These are phyloP conservation scores for Hymenoscyphus infarciens DNA, from an alignment of 2,329 filamentous ascomycete genomes.

Conservation along the genomic window DNA sequence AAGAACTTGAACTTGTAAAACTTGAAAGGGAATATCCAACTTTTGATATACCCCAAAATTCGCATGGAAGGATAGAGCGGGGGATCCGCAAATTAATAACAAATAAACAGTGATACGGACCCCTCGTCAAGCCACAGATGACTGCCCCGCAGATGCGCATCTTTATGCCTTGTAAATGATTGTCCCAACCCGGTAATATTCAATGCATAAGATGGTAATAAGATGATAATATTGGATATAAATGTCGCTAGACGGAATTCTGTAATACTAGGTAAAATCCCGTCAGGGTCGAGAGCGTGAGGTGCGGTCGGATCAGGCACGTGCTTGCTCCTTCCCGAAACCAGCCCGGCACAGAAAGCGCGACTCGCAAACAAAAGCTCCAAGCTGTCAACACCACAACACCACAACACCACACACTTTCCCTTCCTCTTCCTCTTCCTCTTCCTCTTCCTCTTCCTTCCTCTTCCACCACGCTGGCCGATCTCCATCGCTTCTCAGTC, in stretches of 20 bases:
- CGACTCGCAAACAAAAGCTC: neutral
- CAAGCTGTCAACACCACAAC: slow-evolving; percentile 1
- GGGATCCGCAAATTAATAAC: neutral
- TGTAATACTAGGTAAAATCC: too few species aligned
- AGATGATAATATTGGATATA: neutral
- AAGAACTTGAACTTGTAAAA: neutral
- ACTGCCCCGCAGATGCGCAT: neutral
- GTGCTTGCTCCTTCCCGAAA: neutral
- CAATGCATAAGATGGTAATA: neutral
- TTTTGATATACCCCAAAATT: neutral
- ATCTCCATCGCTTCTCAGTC: neutral
- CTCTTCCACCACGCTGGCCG: neutral
- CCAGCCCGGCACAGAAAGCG: neutral
- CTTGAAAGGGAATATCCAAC: neutral
- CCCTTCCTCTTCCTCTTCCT: neutral
- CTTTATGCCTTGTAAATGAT: neutral
- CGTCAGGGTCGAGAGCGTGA: neutral
- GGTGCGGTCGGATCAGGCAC: neutral
- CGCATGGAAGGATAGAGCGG: neutral
- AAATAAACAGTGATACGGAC: neutral
- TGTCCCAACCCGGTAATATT: neutral
- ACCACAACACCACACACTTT: neutral
- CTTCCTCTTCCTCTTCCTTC: neutral
- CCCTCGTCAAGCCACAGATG: neutral
- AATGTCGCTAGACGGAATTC: neutral